A percentile compares a stretch with the other conserved stretches of the same genome.
Evolutionary conservation across 495 filamentous ascomycete species (phyloP).

Genomic region (Filosporella fistucella): DNA sequence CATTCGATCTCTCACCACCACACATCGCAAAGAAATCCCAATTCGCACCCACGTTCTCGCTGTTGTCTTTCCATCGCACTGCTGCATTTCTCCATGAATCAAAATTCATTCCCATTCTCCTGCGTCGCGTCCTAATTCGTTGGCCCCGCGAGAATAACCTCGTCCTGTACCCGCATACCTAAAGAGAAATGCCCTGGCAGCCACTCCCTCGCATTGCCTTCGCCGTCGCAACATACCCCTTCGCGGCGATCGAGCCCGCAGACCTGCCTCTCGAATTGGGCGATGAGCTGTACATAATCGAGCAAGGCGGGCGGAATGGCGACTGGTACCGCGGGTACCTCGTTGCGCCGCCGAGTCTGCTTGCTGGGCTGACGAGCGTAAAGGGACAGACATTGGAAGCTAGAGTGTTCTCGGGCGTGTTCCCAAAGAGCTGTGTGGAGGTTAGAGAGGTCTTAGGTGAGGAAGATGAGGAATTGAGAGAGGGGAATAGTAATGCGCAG

Average conservation of each 20-base stretch:
- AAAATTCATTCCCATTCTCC: too few relatives aligned
- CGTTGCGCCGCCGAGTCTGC: conserved; percentile 85
- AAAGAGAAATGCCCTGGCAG: conserved; percentile 90
- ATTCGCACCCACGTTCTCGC: too few relatives aligned
- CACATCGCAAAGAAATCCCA: too few relatives aligned
- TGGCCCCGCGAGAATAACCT: background rate
- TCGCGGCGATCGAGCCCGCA: conserved; percentile 76
- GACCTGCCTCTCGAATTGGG: conserved; percentile 97
- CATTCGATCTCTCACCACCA: too few relatives aligned
- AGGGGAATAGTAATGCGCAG: conserved; percentile 25
- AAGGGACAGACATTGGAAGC: conserved; percentile 93
- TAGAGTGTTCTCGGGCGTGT: conserved; percentile 94
- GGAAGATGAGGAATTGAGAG: conserved; percentile 40
- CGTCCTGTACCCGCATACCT: too few relatives aligned
- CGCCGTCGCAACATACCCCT: conserved; percentile 91
- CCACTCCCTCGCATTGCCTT: conserved; percentile 96
- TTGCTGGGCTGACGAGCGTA: conserved; percentile 85
- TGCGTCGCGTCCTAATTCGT: background rate
- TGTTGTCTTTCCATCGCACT: too few relatives aligned
- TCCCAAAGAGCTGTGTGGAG: conserved; percentile 88
- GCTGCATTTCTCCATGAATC: too few relatives aligned
- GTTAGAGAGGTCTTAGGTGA: conserved; percentile 69
- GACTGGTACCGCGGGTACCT: conserved; percentile 95
- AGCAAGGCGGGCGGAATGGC: conserved; percentile 80
- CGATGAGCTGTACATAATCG: conserved; percentile 97